Evolutionary conservation across 495 filamentous ascomycete genomes (phyloP), one percentile per base, ranked within the genome.

Genomic region (Chaetomium fimeti): DNA sequence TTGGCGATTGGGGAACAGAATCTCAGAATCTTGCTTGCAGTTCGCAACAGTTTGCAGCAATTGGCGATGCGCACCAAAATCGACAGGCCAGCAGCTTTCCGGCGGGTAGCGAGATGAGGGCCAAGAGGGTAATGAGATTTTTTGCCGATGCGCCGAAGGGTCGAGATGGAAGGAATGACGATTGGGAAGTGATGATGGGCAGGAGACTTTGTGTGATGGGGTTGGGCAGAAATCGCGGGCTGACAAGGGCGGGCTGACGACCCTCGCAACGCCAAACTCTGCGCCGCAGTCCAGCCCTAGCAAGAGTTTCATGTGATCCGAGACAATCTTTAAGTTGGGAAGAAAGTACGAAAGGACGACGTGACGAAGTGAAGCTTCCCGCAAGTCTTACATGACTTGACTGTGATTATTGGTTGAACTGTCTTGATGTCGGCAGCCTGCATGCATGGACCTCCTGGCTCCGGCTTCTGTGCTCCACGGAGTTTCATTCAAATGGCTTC

Each of bases 271-370:
- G 24, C 48, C 22, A 3, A 54, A 54, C 13, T 54, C 25, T n/a
- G 51, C n/a, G 51, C 51, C 51, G 51, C 51, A 57, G 54, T 24
- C n/a, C 24, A 42, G 54, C 56, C 56, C 56, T 45, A 24, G 36
- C 56, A 56, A 20, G 2, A 6, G 22, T 18, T 27, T 36, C 57
- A 59, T 59, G 57, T 59, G 57, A 48, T 36, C 24, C 13, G 42
- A 24, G 56, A 36, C 22, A 59, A 29, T 48, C 8, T 59, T 20
- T 25, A 12, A 40, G 32, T 6, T 36, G 32, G 27, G 29, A 56
- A 22, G 3, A 12, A 11, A 56, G 25, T 8, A 40, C 18, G 12
- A 32, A 32, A n/a, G 27, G 51, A 27, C 29, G 51, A n/a, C 6
- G 16, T 36, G 32, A 36, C 24, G 15, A 54, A 32, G 16, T 28